Base-by-base conservation (phyloP, 2,329 filamentous ascomycete species). In the Rhinocladiella similis region DNA sequence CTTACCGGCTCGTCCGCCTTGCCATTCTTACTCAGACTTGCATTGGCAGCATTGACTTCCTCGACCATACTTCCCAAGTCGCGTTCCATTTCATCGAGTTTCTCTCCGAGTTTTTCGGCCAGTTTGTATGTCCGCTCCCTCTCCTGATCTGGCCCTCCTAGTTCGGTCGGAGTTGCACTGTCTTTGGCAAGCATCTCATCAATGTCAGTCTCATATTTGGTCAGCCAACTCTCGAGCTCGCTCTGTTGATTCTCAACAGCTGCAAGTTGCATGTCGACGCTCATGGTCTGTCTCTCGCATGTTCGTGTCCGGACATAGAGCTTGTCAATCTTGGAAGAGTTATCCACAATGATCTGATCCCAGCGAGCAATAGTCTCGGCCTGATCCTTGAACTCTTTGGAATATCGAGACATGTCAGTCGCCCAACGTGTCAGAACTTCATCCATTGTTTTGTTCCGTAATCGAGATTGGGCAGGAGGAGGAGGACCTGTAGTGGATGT, bases 381-480 rank as follows among this genome's bases (percentile, higher is more conserved):
- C 72, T 97, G 91, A 33, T 88, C 83, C 70, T 95, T 91, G 77
- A 97, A 99, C 57, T 96, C 91, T 72, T 96, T 96, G 69, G 97
- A 93, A 69, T 99, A 97, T 69, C 96, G 95, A 51, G 91, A 89
- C 48, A 99, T 79, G 69, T 97, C 94, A 0, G 91, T 91, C 1
- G 94, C 94, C 94, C 94, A 99, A 29, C 91, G 86, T 3, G 91
- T 97, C 63, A 99, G 91, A 62, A 99, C 97, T 71, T 99, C 94
- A 69, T 99, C 94, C 89, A 99, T 97, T 0, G 93, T 96, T 77
- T 96, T 97, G 74, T 97, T 96, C 79, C 96, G 96, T 36, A 99
- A 80, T 25, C 94, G 88, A 3, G 93, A 94, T 67, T 95, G 85
- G 1, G 80, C 76, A 55, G 91, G 87, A 14, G 94, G 93, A 2